Conservation (phyloP, 495 filamentous ascomycete species). For the Massariosphaeria phaeospora region DNA sequence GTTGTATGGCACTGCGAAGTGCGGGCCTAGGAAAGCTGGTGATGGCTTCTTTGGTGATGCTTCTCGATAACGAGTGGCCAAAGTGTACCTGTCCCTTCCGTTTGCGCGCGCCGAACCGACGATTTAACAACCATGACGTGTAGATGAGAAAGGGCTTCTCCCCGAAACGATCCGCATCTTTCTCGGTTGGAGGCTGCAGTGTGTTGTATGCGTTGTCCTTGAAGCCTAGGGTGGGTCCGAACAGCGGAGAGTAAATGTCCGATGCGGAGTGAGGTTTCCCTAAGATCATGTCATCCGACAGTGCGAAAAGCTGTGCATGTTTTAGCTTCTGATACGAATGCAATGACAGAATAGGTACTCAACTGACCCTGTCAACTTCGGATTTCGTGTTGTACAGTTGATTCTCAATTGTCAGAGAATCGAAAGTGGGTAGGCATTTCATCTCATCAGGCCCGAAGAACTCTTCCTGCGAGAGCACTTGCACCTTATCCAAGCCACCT, state of each 20-base stretch:
- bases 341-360: background rate
- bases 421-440: conserved; percentile 44
- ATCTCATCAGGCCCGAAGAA: conserved; percentile 43
- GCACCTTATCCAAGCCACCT: conserved; percentile 35
- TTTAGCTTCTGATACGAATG: conserved; percentile 18
- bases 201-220: conserved; percentile 44
- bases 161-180: conserved; percentile 38
- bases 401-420: conserved; percentile 45
- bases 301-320: conserved; percentile 39
- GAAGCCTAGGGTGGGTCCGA: conserved; percentile 44
- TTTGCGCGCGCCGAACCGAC: conserved; percentile 43
- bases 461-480: conserved; percentile 43
- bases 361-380: conserved; percentile 26
- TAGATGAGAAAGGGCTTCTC: conserved; percentile 47
- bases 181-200: conserved; percentile 37
- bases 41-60: conserved; percentile 42
- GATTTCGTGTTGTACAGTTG: conserved; percentile 40
- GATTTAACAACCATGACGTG: conserved; percentile 46
- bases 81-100: conserved; percentile 46
- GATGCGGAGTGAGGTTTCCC: conserved; percentile 43
- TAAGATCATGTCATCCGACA: conserved; percentile 47
- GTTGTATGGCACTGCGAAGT: conserved; percentile 40
- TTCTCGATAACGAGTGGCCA: conserved; percentile 41
- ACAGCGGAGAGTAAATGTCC: conserved; percentile 45
- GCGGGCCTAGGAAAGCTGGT: conserved; percentile 43